Percentiles rank a stretch among this genome's conserved stretches.
Evolutionary conservation across 208 protist genomes (phyloP).

Genomic region (Naegleria gruberi): DNA sequence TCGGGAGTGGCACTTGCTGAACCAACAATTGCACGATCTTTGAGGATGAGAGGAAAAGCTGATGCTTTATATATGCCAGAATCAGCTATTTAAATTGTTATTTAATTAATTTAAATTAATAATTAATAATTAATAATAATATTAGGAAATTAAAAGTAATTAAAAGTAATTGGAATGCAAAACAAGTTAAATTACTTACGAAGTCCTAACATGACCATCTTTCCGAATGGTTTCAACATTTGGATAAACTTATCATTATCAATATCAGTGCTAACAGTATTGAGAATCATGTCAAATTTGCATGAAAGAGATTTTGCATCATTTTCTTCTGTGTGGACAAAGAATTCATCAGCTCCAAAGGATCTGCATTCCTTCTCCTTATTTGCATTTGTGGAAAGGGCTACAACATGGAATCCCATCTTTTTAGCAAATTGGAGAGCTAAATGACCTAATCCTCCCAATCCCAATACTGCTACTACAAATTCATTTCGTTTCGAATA

Average conservation of each 20-base stretch:
- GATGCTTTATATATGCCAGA: too few relatives aligned
- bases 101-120: too few relatives aligned
- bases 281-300: not conserved
- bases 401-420: not conserved
- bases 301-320: not conserved
- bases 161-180: not conserved
- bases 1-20: not conserved
- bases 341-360: not conserved
- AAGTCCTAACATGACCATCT: not conserved
- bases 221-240: not conserved
- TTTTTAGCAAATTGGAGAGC: not conserved
- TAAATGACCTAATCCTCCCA: not conserved
- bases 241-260: not conserved
- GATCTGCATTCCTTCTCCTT: not conserved
- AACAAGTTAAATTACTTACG: not conserved
- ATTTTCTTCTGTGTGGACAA: not conserved
- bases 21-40: not conserved
- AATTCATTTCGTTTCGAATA: not conserved
- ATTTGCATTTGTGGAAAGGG: not conserved
- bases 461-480: not conserved
- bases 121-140: too few relatives aligned
- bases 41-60: not conserved
- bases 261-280: not conserved
- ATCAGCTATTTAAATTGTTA: too few relatives aligned
- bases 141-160: too few relatives aligned